A percentile compares a stretch with the other conserved stretches of the same genome.
These are phyloP conservation scores for Zoysia matrella DNA, from an alignment of 202 grass and related monocot species.

Conservation along the genomic window DNA sequence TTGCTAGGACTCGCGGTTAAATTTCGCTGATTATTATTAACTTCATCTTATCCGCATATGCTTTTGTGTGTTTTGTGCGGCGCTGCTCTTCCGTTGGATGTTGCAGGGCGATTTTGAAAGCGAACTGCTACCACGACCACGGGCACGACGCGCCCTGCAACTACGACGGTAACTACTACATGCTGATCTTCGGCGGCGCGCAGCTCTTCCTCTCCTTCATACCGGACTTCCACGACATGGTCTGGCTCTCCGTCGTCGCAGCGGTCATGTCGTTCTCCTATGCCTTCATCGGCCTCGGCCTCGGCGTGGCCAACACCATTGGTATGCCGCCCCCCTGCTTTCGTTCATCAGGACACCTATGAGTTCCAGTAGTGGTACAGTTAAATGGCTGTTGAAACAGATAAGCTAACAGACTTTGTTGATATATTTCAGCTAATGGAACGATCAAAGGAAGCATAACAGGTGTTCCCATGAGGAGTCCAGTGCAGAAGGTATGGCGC, in stretches of 20 bases:
- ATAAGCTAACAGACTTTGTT: not conserved
- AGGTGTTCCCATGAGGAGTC: constrained; percentile 46
- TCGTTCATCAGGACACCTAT: too few relatives aligned
- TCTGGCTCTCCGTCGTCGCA: constrained; percentile 11
- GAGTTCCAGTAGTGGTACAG: not conserved
- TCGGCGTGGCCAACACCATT: constrained; percentile 66
- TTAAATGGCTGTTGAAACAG: not conserved
- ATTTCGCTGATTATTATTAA: not conserved
- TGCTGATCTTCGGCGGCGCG: constrained; percentile 62
- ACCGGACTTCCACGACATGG: constrained; percentile 77
- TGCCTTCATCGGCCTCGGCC: constrained; percentile 65
- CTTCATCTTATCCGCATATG: not conserved
- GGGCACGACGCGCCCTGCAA: constrained; percentile 66
- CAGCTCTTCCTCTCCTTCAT: constrained; percentile 83
- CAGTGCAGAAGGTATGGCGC: constrained; percentile 63
- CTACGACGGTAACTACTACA: constrained; percentile 61
- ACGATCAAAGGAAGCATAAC: constrained; percentile 66
- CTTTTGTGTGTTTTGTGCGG: not conserved
- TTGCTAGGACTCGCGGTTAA: not conserved
- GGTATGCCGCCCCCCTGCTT: constrained; percentile 32
- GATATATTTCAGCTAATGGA: constrained; percentile 53
- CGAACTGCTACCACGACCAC: constrained; percentile 69
- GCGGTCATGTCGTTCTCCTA: constrained; percentile 86
- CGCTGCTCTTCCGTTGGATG: not conserved
- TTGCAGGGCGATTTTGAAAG: constrained; percentile 64